These are phyloP conservation scores for Candida ulmi DNA, from an alignment of 805 yeast genomes.

Conservation along the genomic window DNA sequence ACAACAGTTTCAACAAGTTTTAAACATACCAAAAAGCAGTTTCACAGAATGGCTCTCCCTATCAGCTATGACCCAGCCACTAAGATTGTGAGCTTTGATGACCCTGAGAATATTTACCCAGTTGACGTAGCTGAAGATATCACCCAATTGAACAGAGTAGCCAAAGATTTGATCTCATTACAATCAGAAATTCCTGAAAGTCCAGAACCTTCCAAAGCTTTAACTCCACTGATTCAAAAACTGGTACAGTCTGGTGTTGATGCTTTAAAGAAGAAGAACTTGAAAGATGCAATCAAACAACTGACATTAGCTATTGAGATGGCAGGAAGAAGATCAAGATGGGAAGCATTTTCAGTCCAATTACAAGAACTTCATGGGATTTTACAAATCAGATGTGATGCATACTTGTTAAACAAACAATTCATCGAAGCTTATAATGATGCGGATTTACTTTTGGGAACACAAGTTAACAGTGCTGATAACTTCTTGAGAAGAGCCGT, in stretches of 20 bases:
- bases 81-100: slow-evolving; percentile 17
- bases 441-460: slow-evolving; percentile 39
- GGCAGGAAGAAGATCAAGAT: slow-evolving; percentile 62
- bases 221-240: slow-evolving; percentile 53
- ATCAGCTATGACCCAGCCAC: slow-evolving; percentile 23
- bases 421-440: slow-evolving; percentile 61
- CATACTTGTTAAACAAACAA: slow-evolving; percentile 49
- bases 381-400: slow-evolving; percentile 67
- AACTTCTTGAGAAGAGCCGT: slow-evolving; percentile 70
- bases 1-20: neutral
- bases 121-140: slow-evolving; percentile 21
- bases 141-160: slow-evolving; percentile 29
- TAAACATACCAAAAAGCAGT: neutral
- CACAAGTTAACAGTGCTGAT: slow-evolving; percentile 44
- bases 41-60: slow-evolving; percentile 1
- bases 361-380: slow-evolving; percentile 62
- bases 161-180: slow-evolving; percentile 27
- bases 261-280: slow-evolving; percentile 48
- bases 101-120: slow-evolving; percentile 2
- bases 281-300: slow-evolving; percentile 57
- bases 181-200: slow-evolving; percentile 45
- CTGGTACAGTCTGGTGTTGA: slow-evolving; percentile 60
- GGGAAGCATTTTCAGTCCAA: slow-evolving; percentile 69
- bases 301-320: slow-evolving; percentile 62
- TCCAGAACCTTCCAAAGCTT: slow-evolving; percentile 50